Base-by-base conservation (phyloP, 2,329 filamentous ascomycete species). In the Microcera coccophila region DNA sequence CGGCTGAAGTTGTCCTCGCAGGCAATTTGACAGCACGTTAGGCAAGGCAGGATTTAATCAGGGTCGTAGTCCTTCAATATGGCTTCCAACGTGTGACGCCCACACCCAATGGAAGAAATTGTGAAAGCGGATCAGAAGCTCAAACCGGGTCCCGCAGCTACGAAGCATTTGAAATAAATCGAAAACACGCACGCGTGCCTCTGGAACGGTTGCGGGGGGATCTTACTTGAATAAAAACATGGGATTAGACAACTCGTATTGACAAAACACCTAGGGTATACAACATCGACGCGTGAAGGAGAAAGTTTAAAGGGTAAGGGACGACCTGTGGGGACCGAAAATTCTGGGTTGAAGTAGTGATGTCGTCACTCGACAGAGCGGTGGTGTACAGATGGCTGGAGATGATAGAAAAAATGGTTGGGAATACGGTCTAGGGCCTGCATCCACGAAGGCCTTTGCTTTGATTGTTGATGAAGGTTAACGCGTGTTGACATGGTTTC, bases 401-500 rank as follows among this genome's bases (percentile, higher is more conserved):
- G 14, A 28, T 28, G 14, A 28, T 28, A 28, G 14, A 28, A 9
- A 14, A 9, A 28, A n/a, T n/a, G 38, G 32, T 24, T 31, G 41
- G 41, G 15, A 12, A 39, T 35, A 37, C n/a, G n/a, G n/a, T n/a
- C n/a, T n/a, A n/a, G n/a, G n/a, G n/a, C n/a, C n/a, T n/a, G n/a
- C n/a, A n/a, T n/a, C n/a, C 22, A 26, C 32, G 39, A 42, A n/a
- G n/a, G n/a, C n/a, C n/a, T n/a, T 41, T 29, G 41, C 22, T 36
- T 33, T 21, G 16, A 36, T 48, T 48, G 41, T 50, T 44, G 45
- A 53, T 44, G 49, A 45, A 48, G 44, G 45, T 44, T 44, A 55
- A 59, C 59, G 61, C 60, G 61, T 63, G 60, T 64, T 62, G 55
- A 63, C 58, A 60, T 59, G 47, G 53, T 61, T 65, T 60, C 61